Evolutionary conservation across 2,329 filamentous ascomycete species (phyloP).

Genomic region (Cladosporium sp.): DNA sequence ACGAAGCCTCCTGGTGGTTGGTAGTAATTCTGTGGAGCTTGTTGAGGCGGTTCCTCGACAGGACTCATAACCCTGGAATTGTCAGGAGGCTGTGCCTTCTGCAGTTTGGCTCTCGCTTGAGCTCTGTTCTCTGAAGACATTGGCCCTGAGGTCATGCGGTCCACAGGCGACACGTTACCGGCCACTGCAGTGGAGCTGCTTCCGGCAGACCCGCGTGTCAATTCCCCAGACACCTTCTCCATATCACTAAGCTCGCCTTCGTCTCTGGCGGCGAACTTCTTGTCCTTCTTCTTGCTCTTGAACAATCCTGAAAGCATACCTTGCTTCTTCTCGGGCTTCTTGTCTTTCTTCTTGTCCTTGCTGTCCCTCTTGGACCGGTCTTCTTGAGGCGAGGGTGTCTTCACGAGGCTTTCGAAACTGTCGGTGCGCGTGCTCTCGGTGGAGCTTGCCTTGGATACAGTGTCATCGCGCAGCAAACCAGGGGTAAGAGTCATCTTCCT

Average conservation of each 20-base stretch:
- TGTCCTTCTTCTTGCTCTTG: constrained; percentile 67
- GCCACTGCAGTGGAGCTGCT: not conserved
- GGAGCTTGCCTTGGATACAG: constrained; percentile 39
- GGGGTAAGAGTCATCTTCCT: constrained; percentile 97
- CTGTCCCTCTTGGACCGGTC: constrained; percentile 63
- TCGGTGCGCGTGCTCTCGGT: constrained; percentile 53
- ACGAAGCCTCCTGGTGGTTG: constrained; percentile 28
- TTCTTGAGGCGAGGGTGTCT: constrained; percentile 63
- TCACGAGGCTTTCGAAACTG: constrained; percentile 77
- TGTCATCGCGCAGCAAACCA: constrained; percentile 83
- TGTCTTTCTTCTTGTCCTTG: constrained; percentile 75
- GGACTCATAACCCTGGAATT: constrained; percentile 19
- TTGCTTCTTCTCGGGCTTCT: constrained; percentile 77
- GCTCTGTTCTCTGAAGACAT: constrained; percentile 17
- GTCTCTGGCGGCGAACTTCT: constrained; percentile 52
- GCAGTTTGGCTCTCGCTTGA: constrained; percentile 29
- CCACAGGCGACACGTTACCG: constrained; percentile 16
- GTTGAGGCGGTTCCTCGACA: constrained; percentile 5
- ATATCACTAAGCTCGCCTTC: constrained; percentile 35
- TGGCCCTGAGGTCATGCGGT: constrained; percentile 12
- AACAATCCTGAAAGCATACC: constrained; percentile 72
- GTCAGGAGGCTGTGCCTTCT: constrained; percentile 26
- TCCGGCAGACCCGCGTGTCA: constrained; percentile 27
- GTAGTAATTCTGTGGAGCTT: constrained; percentile 10
- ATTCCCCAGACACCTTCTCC: constrained; percentile 37